These are phyloP conservation scores for Leccinum fuscescens DNA, from an alignment of 1,284 basidiomycete genomes.

Conservation along the genomic window DNA sequence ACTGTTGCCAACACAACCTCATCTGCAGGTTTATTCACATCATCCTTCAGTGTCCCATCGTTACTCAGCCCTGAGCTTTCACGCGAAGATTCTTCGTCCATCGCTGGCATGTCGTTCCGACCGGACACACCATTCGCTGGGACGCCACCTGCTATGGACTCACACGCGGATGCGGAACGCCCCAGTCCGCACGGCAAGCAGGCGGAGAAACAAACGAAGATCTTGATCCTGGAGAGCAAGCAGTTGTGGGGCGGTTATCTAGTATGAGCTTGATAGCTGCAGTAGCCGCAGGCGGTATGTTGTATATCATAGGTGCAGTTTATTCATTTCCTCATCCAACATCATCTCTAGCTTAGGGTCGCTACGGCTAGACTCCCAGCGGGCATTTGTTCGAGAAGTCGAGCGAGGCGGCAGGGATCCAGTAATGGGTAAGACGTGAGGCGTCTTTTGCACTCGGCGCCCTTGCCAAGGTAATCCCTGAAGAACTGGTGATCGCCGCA, in stretches of 20 bases:
- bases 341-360: slow-evolving; percentile 45
- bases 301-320: slow-evolving; percentile 1
- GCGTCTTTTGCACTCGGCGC: slow-evolving; percentile 88
- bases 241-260: slow-evolving; percentile 83
- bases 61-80: slow-evolving; percentile 20
- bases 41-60: slow-evolving; percentile 15
- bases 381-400: slow-evolving; percentile 80
- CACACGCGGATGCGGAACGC: slow-evolving; percentile 10
- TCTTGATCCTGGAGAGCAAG: slow-evolving; percentile 56
- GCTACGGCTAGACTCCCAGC: slow-evolving; percentile 57
- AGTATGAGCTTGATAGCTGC: slow-evolving; percentile 94
- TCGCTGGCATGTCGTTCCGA: slow-evolving; percentile 13
- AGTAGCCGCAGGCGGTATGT: slow-evolving; percentile 70
- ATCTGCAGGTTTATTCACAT: slow-evolving; percentile 15
- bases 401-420: slow-evolving; percentile 76
- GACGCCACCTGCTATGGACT: slow-evolving; percentile 9
- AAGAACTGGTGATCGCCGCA: slow-evolving; percentile 61
- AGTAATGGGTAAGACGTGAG: slow-evolving; percentile 85
- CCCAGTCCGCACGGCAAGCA: slow-evolving; percentile 18
- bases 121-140: slow-evolving; percentile 19
- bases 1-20: slow-evolving; percentile 7
- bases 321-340: slow-evolving; percentile 5
- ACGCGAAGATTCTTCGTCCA: slow-evolving; percentile 15
- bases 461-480: slow-evolving; percentile 80
- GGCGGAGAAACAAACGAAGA: slow-evolving; percentile 27